Conservation (phyloP, 768 basidiomycete species). For the Suillus paluster region DNA sequence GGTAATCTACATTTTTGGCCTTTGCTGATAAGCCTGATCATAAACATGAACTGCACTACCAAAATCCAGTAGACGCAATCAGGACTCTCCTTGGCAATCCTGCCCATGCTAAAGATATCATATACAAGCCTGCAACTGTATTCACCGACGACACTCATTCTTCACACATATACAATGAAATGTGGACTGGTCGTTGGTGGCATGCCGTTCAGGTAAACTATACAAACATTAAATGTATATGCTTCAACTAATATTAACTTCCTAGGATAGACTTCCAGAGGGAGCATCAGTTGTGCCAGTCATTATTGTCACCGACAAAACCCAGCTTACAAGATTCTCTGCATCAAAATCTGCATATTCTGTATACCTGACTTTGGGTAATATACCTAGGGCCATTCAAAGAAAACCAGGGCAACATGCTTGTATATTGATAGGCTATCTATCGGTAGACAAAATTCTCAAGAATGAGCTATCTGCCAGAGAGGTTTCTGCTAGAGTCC, state of each 20-base stretch:
- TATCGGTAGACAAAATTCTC: constrained; percentile 39
- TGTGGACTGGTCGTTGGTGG: constrained; percentile 45
- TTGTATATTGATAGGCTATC: constrained; percentile 43
- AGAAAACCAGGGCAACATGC: constrained; percentile 40
- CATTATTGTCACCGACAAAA: constrained; percentile 52
- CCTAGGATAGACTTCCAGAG: not conserved
- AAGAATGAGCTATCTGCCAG: constrained; percentile 23
- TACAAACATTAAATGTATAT: not conserved
- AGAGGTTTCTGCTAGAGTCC: constrained; percentile 13
- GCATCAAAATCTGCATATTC: constrained; percentile 48
- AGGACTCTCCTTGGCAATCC: constrained; percentile 2
- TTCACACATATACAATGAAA: constrained; percentile 37
- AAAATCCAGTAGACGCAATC: constrained; percentile 4
- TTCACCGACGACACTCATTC: constrained; percentile 18
- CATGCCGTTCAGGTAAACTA: constrained; percentile 35
- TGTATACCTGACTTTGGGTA: constrained; percentile 48
- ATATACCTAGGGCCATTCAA: constrained; percentile 44
- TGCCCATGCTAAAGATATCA: constrained; percentile 19
- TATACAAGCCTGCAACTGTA: constrained; percentile 34
- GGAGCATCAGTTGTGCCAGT: constrained; percentile 44
- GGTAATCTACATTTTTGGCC: not conserved
- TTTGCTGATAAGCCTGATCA: constrained; percentile 1
- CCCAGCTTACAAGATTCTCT: constrained; percentile 42
- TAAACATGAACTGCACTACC: constrained; percentile 7
- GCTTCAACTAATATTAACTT: not conserved